These are phyloP conservation scores for Aspergillus intermedius DNA, from an alignment of 2,329 filamentous ascomycete genomes.

Conservation along the genomic window DNA sequence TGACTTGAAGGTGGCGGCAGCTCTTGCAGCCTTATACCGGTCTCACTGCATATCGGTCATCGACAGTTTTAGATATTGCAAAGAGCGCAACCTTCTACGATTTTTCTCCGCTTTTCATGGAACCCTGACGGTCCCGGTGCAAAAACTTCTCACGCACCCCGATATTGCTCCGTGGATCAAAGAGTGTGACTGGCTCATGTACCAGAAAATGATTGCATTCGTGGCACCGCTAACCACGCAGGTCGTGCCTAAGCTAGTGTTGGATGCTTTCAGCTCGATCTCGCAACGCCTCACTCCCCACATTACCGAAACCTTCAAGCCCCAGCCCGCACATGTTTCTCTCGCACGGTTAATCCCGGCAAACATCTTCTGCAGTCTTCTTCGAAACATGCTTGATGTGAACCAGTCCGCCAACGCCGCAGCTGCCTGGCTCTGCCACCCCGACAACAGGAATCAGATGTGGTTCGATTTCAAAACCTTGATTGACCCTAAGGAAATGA, in stretches of 20 bases:
- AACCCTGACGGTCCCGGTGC: slow-evolving; percentile 91
- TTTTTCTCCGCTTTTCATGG: slow-evolving; percentile 93
- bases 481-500: slow-evolving; percentile 36
- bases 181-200: slow-evolving; percentile 90
- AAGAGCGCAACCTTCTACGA: slow-evolving; percentile 93
- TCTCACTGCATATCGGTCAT: slow-evolving; percentile 94
- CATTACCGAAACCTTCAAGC: slow-evolving; percentile 76
- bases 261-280: slow-evolving; percentile 81
- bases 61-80: slow-evolving; percentile 92
- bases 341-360: slow-evolving; percentile 83
- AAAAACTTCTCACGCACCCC: slow-evolving; percentile 79
- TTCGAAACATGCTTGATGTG: slow-evolving; percentile 82
- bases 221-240: slow-evolving; percentile 83
- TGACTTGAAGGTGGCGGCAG: slow-evolving; percentile 79
- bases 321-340: slow-evolving; percentile 77
- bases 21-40: slow-evolving; percentile 78
- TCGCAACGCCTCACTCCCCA: slow-evolving; percentile 73
- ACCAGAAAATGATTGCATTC: slow-evolving; percentile 93
- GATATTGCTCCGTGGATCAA: slow-evolving; percentile 87
- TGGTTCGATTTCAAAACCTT: slow-evolving; percentile 67
- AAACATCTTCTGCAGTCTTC: slow-evolving; percentile 75
- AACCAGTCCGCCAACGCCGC: slow-evolving; percentile 92
- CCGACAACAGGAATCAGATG: slow-evolving; percentile 89
- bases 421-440: slow-evolving; percentile 83
- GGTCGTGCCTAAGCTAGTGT: slow-evolving; percentile 78